Evolutionary conservation across 2,329 filamentous ascomycete genomes (phyloP).

Genomic region (Amesomyces nigricolor): DNA sequence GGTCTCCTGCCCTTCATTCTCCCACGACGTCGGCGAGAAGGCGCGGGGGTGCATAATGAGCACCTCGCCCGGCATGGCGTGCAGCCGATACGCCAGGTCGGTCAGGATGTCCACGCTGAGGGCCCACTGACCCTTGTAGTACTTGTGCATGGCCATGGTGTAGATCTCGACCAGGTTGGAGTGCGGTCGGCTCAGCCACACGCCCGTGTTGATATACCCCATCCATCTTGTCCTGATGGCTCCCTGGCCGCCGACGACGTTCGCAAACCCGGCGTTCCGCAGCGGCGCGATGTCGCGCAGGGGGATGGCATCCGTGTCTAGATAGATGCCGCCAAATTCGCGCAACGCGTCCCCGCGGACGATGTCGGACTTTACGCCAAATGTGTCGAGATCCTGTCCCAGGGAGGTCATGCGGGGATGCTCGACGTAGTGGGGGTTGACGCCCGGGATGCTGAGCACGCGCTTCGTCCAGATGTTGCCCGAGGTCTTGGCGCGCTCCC

Average conservation of each 20-base stretch:
- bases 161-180: constrained; percentile 20
- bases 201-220: constrained; percentile 20
- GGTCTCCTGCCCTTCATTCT: constrained; percentile 11
- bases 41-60: constrained; percentile 26
- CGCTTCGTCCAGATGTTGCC: constrained; percentile 25
- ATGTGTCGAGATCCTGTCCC: constrained; percentile 17
- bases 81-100: constrained; percentile 24
- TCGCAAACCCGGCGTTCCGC: constrained; percentile 24
- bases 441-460: constrained; percentile 21
- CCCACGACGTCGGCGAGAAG: constrained; percentile 27
- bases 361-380: constrained; percentile 28
- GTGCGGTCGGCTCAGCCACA: constrained; percentile 14
- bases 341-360: constrained; percentile 26
- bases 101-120: constrained; percentile 26
- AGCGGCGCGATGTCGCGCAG: constrained; percentile 24
- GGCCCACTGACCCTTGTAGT: constrained; percentile 27
- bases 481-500: constrained; percentile 12
- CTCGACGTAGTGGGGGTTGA: constrained; percentile 20
- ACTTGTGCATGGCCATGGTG: constrained; percentile 17
- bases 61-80: constrained; percentile 24
- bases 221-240: constrained; percentile 18
- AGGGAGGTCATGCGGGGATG: constrained; percentile 15
- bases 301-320: constrained; percentile 28
- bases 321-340: constrained; percentile 28
- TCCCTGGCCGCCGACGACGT: constrained; percentile 25